phyloP scores from a whole-genome alignment of 345 rosid genomes.

The Limnanthes douglasii region DNA sequence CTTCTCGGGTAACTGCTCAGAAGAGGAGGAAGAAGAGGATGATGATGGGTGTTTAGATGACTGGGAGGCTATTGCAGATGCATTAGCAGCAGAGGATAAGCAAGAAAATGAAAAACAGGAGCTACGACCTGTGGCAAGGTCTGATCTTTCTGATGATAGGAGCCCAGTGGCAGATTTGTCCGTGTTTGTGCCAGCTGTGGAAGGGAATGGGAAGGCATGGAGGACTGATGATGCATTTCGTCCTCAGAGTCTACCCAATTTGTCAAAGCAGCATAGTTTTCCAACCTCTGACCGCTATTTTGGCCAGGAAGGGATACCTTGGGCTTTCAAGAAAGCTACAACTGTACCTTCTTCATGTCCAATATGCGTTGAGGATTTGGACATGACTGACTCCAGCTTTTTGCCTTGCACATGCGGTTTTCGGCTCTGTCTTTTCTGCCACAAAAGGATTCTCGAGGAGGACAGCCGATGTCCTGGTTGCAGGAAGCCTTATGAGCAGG shows the following conservation, averaged over 20 bases:
- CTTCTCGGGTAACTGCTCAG: constrained; percentile 54
- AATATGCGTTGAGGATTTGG: constrained; percentile 81
- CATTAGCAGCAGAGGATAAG: constrained; percentile 52
- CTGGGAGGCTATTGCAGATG: constrained; percentile 97
- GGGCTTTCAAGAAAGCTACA: constrained; percentile 19
- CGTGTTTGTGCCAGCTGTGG: constrained; percentile 8
- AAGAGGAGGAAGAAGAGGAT: constrained; percentile 48
- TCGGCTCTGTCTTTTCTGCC: constrained; percentile 85
- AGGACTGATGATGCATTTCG: constrained; percentile 64
- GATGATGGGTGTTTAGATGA: constrained; percentile 80
- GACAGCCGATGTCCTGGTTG: constrained; percentile 99
- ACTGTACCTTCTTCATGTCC: constrained; percentile 39
- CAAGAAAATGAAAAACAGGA: constrained; percentile 14
- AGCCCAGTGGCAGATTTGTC: constrained; percentile 5
- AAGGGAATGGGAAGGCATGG: constrained; percentile 47
- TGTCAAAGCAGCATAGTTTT: constrained; percentile 54
- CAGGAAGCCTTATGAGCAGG: constrained; percentile 55
- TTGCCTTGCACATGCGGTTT: constrained; percentile 86
- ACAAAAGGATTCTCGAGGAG: constrained; percentile 80
- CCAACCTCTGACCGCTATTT: constrained; percentile 24
- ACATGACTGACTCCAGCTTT: constrained; percentile 64
- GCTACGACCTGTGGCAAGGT: constrained; percentile 13
- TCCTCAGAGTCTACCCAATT: constrained; percentile 69
- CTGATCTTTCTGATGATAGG: constrained; percentile 8
- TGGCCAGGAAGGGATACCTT: constrained; percentile 26